Evolutionary conservation across 768 basidiomycete genomes (phyloP).

Genomic region (Piloderma croceum): DNA sequence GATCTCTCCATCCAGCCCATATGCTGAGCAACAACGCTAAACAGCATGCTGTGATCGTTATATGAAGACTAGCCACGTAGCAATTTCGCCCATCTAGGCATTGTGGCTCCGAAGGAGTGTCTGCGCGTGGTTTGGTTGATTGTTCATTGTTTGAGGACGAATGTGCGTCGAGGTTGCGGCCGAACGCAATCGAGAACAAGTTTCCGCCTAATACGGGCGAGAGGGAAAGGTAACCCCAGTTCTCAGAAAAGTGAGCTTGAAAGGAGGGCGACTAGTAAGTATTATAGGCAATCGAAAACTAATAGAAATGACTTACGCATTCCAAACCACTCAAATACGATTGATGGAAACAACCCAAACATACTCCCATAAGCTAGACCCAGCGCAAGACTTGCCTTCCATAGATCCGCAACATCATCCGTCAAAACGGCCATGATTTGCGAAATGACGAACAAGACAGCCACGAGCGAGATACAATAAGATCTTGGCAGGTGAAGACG

Average conservation of each 20-base stretch:
- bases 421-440: conserved; percentile 57
- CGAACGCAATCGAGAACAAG: conserved; percentile 80
- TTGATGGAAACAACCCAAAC: conserved; percentile 70
- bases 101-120: conserved; percentile 26
- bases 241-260: conserved; percentile 71
- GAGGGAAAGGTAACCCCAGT: conserved; percentile 76
- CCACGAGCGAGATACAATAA: conserved; percentile 62
- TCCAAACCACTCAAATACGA: conserved; percentile 87
- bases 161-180: conserved; percentile 74
- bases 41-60: conserved; percentile 36
- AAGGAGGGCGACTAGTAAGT: neutral
- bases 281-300: neutral
- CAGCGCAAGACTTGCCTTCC: conserved; percentile 46
- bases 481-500: conserved; percentile 58
- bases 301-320: conserved; percentile 47
- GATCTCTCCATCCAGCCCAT: conserved; percentile 34
- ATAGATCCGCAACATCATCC: conserved; percentile 55
- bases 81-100: conserved; percentile 56
- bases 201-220: conserved; percentile 78
- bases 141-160: no score
- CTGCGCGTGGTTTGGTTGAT: neutral
- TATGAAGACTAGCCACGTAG: conserved; percentile 51
- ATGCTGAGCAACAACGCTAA: conserved; percentile 31
- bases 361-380: conserved; percentile 60
- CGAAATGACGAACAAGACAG: conserved; percentile 63